Evolutionary conservation across 1,284 basidiomycete species (phyloP), one percentile per base, ranked within the genome.

Genomic region (Rhodotorula sp.): DNA sequence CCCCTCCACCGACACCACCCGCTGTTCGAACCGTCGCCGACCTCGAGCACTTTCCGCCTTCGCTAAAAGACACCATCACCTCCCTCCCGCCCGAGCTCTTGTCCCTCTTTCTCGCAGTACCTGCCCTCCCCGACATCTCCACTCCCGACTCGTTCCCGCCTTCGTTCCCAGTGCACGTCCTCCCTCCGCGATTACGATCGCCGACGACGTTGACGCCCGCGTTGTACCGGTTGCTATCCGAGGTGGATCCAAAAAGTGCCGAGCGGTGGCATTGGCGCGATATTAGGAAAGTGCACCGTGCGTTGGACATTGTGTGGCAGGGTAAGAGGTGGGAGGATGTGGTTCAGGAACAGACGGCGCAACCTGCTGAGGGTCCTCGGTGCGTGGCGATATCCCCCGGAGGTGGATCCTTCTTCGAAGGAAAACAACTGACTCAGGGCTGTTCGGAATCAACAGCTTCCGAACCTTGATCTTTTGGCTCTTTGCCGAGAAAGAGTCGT

Each of bases 241-340:
- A 83, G 0, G 83, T 99, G 10, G 97, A 99, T 79, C 88, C 88
- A 0, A 78, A 80, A 0, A 88, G 94, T 69, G 92, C 92, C 0
- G 83, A 83, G 21, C 84, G 94, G 72, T 99, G 97, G 95, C 97
- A 99, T 80, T 97, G 93, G 92, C 86, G 85, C 71, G 97, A 99
- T 78, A 89, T 91, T 0, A 85, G 97, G 26, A 99, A 98, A 80
- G 90, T 97, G 2, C 81, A 91, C 31, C 86, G 95, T 38, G 91
- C 87, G 71, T 81, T 99, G 2, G 85, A 87, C 59, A 88, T 98
- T 47, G 88, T 94, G 73, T 88, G 87, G 81, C 89, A 92, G 71
- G 87, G 86, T 1, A 87, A 89, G 2, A 84, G 84, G 50, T 84
- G 82, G 43, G 85, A 89, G 1, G 93, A 91, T 72, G 87, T 90